Evolutionary conservation across 2,329 filamentous ascomycete species (phyloP).

Genomic region (Magnaporthiopsis rhizophila): DNA sequence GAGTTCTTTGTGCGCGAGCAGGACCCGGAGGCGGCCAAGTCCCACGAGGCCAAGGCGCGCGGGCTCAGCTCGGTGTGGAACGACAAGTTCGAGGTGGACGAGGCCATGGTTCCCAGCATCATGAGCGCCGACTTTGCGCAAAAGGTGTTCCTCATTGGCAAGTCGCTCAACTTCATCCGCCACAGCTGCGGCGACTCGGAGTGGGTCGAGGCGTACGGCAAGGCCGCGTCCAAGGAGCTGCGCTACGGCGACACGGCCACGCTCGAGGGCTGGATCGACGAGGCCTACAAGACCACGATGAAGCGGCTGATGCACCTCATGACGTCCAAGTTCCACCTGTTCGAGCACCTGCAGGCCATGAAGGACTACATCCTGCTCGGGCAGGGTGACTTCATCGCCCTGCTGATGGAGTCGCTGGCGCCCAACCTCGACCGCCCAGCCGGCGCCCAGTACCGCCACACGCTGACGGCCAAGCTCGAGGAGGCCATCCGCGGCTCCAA

Average conservation of each 20-base stretch:
- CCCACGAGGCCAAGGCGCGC: constrained; percentile 40
- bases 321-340: constrained; percentile 90
- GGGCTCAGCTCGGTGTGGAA: constrained; percentile 92
- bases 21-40: constrained; percentile 40
- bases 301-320: constrained; percentile 87
- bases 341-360: constrained; percentile 82
- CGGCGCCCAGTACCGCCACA: constrained; percentile 95
- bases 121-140: constrained; percentile 90
- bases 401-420: constrained; percentile 93
- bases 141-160: constrained; percentile 95
- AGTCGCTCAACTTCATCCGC: constrained; percentile 95
- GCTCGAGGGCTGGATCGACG: constrained; percentile 86
- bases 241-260: constrained; percentile 89
- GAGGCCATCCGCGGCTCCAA: constrained; percentile 96
- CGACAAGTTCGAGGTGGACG: constrained; percentile 85
- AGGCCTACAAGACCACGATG: constrained; percentile 98
- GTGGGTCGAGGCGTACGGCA: constrained; percentile 95
- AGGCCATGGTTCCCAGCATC: constrained; percentile 84
- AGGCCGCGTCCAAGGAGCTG: constrained; percentile 83
- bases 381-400: constrained; percentile 92
- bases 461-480: constrained; percentile 92
- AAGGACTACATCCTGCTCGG: constrained; percentile 94
- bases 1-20: constrained; percentile 95
- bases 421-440: constrained; percentile 89
- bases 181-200: constrained; percentile 88